Conservation (phyloP, 805 yeast genomes). For the Zygosaccharomyces rouxii region DNA sequence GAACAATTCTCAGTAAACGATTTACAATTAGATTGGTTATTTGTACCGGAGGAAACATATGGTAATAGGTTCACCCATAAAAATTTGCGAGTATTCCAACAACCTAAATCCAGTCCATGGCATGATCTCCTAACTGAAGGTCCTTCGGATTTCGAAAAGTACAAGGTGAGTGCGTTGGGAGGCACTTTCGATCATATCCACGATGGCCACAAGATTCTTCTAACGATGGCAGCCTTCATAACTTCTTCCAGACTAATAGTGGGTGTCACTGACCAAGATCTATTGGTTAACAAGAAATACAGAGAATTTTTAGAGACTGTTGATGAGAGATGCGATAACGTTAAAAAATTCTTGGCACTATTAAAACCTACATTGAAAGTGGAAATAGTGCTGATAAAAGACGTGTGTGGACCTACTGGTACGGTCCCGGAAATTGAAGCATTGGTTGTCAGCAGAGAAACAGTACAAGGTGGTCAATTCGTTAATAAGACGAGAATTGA, state of each 20-base stretch:
- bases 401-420: slow-evolving; percentile 94
- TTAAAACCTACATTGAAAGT: slow-evolving; percentile 45
- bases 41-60: slow-evolving; percentile 10
- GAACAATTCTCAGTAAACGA: slow-evolving; percentile 12
- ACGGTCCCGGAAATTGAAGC: slow-evolving; percentile 67
- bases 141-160: slow-evolving; percentile 22
- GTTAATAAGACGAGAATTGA: slow-evolving; percentile 64
- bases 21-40: slow-evolving; percentile 20
- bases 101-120: slow-evolving; percentile 4
- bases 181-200: slow-evolving; percentile 98
- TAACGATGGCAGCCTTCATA: slow-evolving; percentile 66
- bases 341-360: slow-evolving; percentile 45
- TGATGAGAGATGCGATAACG: slow-evolving; percentile 45
- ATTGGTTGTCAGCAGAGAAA: slow-evolving; percentile 76
- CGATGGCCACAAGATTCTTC: slow-evolving; percentile 86
- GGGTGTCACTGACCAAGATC: slow-evolving; percentile 76
- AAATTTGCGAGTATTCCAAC: slow-evolving; percentile 4
- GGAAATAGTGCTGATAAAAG: slow-evolving; percentile 63
- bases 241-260: slow-evolving; percentile 55
- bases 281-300: slow-evolving; percentile 71
- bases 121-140: neutral
- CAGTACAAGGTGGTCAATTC: slow-evolving; percentile 64
- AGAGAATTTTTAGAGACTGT: slow-evolving; percentile 60
- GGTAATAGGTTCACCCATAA: neutral
- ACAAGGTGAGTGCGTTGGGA: slow-evolving; percentile 62